A percentile compares a stretch with the other conserved stretches of the same genome.
phyloP scores from a whole-genome alignment of 139 green algal species.

The Eudorina sp. region DNA sequence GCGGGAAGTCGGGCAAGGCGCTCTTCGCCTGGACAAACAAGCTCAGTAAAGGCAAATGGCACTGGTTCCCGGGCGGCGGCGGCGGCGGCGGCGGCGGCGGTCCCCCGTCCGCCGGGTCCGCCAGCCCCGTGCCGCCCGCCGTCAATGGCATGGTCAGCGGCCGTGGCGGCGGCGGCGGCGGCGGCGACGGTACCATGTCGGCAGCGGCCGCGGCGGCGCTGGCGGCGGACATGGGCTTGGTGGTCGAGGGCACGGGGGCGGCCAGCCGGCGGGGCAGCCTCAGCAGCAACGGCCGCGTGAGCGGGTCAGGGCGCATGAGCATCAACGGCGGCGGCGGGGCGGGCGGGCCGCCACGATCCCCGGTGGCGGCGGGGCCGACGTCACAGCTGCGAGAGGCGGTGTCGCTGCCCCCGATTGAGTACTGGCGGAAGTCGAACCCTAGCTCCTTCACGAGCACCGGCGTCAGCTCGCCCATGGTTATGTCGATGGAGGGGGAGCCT shows the following conservation, averaged over 20 bases:
- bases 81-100: background rate
- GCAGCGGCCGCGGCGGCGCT: background rate
- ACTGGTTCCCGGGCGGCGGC: background rate
- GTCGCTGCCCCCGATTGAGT: constrained; percentile 14
- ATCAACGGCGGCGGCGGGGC: background rate
- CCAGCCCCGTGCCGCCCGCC: background rate
- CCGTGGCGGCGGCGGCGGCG: background rate
- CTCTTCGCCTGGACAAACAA: constrained; percentile 14
- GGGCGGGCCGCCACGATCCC: background rate
- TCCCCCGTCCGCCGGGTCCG: background rate
- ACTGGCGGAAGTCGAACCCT: too few species aligned
- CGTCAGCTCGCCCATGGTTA: too few species aligned
- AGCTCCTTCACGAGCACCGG: too few species aligned
- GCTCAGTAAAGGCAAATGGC: constrained; percentile 6
- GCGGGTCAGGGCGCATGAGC: too few species aligned
- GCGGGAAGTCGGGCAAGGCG: constrained; percentile 10
- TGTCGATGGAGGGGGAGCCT: too few species aligned
- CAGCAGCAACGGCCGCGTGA: background rate
- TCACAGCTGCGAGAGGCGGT: background rate
- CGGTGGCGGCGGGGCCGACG: background rate
- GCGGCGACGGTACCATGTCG: background rate
- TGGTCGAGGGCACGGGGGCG: background rate
- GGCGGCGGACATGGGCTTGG: background rate
- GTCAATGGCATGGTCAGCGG: background rate
- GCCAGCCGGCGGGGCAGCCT: background rate